Evolutionary conservation across 2,329 filamentous ascomycete genomes (phyloP).

Genomic region (Fusarium virguliforme): DNA sequence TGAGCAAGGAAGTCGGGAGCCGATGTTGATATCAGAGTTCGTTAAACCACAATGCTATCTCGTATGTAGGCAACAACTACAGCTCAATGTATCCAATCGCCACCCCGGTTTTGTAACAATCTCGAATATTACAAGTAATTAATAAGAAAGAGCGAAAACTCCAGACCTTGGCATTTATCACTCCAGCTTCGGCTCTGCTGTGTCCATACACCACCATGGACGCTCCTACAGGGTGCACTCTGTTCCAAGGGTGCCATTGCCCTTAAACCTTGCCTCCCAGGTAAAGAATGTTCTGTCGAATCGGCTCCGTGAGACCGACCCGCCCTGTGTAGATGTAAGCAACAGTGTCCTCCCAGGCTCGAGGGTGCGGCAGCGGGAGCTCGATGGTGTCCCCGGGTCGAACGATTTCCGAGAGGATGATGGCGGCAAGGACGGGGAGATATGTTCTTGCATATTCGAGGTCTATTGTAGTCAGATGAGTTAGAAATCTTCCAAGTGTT

Average conservation of each 20-base stretch:
- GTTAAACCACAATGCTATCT: background rate
- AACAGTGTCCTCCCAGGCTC: slow-evolving; percentile 71
- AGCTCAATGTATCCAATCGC: background rate
- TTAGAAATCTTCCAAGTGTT: background rate
- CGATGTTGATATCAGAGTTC: background rate
- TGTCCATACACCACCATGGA: no score
- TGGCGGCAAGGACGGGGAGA: slow-evolving; percentile 69
- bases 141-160: background rate
- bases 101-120: slow-evolving; percentile 16
- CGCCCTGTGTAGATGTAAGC: slow-evolving; percentile 69
- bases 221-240: background rate
- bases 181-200: background rate
- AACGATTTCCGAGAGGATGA: slow-evolving; percentile 70
- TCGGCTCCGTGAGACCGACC: slow-evolving; percentile 61
- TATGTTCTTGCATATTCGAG: slow-evolving; percentile 53
- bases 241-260: background rate
- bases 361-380: slow-evolving; percentile 71
- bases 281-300: slow-evolving; percentile 69
- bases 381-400: slow-evolving; percentile 69
- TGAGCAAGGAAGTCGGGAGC: background rate
- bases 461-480: slow-evolving; percentile 45
- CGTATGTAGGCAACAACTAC: background rate
- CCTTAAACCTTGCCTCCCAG: slow-evolving; percentile 66
- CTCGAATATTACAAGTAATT: slow-evolving; percentile 13
- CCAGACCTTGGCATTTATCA: background rate